A percentile compares a stretch with the other conserved stretches of the same genome.
Evolutionary conservation across 768 basidiomycete species (phyloP).

Genomic region (Zangia roseola): DNA sequence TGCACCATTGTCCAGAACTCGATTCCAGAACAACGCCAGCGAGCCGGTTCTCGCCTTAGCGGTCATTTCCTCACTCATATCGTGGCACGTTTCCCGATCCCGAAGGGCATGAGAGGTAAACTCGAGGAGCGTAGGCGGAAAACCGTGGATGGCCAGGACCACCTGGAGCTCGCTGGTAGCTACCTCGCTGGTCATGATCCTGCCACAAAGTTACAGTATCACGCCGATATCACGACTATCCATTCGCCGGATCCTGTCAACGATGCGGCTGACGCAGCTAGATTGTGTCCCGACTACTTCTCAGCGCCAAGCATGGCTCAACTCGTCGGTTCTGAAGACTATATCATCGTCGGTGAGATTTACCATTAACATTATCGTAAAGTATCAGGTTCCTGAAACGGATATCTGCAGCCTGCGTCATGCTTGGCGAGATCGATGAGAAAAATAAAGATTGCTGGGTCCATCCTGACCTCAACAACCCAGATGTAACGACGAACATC

Average conservation of each 20-base stretch:
- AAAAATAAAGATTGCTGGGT: background rate
- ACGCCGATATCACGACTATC: constrained; percentile 11
- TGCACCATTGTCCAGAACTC: constrained; percentile 20
- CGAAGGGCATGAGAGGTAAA: background rate
- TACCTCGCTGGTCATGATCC: constrained; percentile 10
- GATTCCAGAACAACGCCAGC: constrained; percentile 4
- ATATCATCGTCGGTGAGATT: constrained; percentile 9
- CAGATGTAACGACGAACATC: constrained; percentile 10
- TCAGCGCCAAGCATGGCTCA: constrained; percentile 14
- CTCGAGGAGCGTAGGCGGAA: too few relatives aligned
- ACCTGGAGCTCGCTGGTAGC: constrained; percentile 1
- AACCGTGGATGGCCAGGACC: too few relatives aligned
- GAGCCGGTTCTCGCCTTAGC: constrained; percentile 14
- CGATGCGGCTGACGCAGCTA: constrained; percentile 9
- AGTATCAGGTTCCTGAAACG: background rate
- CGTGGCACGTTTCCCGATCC: constrained; percentile 8
- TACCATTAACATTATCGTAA: too few relatives aligned
- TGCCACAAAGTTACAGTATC: constrained; percentile 3
- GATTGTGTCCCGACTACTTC: constrained; percentile 16
- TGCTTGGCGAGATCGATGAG: constrained; percentile 10
- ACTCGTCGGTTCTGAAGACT: constrained; percentile 4
- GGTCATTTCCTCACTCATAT: constrained; percentile 16
- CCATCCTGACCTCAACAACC: background rate
- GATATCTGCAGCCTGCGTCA: constrained; percentile 4
- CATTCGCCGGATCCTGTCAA: constrained; percentile 10